phyloP scores from a whole-genome alignment of 176 grass and related monocot genomes.

The Luzula sylvatica region DNA sequence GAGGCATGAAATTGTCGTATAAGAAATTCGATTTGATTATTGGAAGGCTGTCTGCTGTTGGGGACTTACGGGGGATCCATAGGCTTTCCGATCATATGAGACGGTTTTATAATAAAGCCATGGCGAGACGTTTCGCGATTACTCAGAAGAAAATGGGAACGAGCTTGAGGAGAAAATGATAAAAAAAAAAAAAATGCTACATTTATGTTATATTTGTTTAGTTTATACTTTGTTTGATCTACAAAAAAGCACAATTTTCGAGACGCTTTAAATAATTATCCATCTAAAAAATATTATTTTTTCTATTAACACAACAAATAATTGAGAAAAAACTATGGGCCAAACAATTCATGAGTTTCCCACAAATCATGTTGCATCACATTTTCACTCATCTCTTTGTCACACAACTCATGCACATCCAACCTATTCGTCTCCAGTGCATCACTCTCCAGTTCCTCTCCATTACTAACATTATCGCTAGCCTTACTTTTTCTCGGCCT shows the following conservation, averaged over 20 bases:
- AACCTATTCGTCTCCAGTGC: background rate
- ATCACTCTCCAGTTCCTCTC: conserved; percentile 6
- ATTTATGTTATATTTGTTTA: no score
- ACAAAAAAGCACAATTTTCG: no score
- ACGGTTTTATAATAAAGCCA: conserved; percentile 85
- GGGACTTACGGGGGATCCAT: conserved; percentile 63
- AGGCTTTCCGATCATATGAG: conserved; percentile 82
- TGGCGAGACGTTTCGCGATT: conserved; percentile 70
- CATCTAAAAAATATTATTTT: no score
- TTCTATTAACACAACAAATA: no score
- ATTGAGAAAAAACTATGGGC: conserved; percentile 4
- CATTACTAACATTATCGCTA: background rate
- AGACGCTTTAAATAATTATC: no score
- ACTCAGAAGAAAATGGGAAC: conserved; percentile 89
- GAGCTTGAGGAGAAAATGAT: conserved; percentile 51
- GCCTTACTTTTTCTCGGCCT: conserved; percentile 30
- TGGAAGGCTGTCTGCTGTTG: conserved; percentile 46
- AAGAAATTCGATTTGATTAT: conserved; percentile 70
- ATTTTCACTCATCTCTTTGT: conserved; percentile 1
- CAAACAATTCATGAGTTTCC: conserved; percentile 29
- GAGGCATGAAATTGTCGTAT: conserved; percentile 60
- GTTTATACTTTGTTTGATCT: no score
- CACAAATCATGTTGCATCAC: conserved; percentile 19
- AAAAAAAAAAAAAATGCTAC: background rate
- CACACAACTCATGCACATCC: conserved; percentile 5